Evolutionary conservation across 2,329 filamentous ascomycete species (phyloP).

Genomic region (Diaporthe australafricana): DNA sequence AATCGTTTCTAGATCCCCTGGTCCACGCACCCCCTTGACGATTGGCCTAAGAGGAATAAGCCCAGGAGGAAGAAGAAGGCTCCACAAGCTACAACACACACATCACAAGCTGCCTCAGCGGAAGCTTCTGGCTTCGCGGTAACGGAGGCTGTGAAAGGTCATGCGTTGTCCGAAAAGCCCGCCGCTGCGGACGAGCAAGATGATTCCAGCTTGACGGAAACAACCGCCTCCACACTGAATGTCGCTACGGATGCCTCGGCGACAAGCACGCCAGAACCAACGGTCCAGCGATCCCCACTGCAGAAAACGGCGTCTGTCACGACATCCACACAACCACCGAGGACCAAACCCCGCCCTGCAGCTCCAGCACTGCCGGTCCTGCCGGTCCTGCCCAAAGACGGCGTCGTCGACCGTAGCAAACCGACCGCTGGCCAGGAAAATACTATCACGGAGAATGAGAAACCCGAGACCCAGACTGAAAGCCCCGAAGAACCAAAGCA

Average conservation of each 20-base stretch:
- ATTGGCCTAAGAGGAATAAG: conserved; percentile 35
- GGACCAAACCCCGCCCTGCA: conserved; percentile 48
- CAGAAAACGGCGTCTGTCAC: conserved; percentile 28
- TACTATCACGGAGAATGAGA: conserved; percentile 41
- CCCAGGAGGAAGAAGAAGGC: conserved; percentile 34
- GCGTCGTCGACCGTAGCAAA: conserved; percentile 45
- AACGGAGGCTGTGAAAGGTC: not conserved
- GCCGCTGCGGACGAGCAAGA: conserved; percentile 21
- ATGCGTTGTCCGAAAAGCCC: not conserved
- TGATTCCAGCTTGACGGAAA: conserved; percentile 24
- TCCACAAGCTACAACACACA: conserved; percentile 19
- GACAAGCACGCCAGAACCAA: conserved; percentile 31
- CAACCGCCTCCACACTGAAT: conserved; percentile 25
- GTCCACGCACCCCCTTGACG: conserved; percentile 33
- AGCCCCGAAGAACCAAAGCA: conserved; percentile 31
- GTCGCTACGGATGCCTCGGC: conserved; percentile 27
- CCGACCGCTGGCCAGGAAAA: conserved; percentile 39
- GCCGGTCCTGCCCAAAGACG: conserved; percentile 58
- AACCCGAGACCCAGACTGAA: conserved; percentile 28
- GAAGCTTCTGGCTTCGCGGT: not conserved
- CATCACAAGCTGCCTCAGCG: not conserved
- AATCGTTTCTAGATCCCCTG: conserved; percentile 28
- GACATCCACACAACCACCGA: conserved; percentile 45
- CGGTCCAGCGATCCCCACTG: not conserved
- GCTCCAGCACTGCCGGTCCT: conserved; percentile 59